Evolutionary conservation across 805 yeast genomes (phyloP), one percentile per base, ranked within the genome.

Genomic region (Saccharomycopsis schoenii): DNA sequence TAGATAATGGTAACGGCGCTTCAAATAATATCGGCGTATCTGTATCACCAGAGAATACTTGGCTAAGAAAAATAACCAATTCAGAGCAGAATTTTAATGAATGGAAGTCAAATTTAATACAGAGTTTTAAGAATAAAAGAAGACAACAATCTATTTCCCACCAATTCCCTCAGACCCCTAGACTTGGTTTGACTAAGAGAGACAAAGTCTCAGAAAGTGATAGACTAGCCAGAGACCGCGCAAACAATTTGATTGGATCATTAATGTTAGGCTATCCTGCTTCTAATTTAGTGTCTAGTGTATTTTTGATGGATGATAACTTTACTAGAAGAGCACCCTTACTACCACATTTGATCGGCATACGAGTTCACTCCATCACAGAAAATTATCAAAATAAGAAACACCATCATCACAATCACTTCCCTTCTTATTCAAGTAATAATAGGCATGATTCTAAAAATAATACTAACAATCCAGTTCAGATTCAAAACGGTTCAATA

Each of bases 251-350:
- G 55, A 72, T 84, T 12, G 76, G 78, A 39, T 79, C 88, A 34
- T 73, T 89, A 62, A 67, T 81, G 6, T 74, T 87, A 4, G 96
- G 88, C 11, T 77, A 85, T 12, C 92, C 97, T 0, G 86, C 89
- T 1, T 85, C 89, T 0, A 74, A 89, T 61, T 76, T 90, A 61
- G 77, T 90, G 4, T 90, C 94, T 4, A 83, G 96, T 1, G 80
- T 85, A 43, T 82, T 94, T 63, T 76, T 85, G 55, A 80, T 83
- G 59, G 97, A 91, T 70, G 96, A 89, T 62, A 81, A 80, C 65
- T 89, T 88, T 1, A 79, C 80, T 2, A 81, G 85, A 60, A 81
- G 97, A 63, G 94, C 96, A 0, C 97, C 99, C 0, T 76, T 93
- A 40, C 71, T 94, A 50, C 72, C 91, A 47, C 85, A 88, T 17